Evolutionary conservation across 176 grass and related monocot genomes (phyloP).

Genomic region (Saccharum spontaneum): DNA sequence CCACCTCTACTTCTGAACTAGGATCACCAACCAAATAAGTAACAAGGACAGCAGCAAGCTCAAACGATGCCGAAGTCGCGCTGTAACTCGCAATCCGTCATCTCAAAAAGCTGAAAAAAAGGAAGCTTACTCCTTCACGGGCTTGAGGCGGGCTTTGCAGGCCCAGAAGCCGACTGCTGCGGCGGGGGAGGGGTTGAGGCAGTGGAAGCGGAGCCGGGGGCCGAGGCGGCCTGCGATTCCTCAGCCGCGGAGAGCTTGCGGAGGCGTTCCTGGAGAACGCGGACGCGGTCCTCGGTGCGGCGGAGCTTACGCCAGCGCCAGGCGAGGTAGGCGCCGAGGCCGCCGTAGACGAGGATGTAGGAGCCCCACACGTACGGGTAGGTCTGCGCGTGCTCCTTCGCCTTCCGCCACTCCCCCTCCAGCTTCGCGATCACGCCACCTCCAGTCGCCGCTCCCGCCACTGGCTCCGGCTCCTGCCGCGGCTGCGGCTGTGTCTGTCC

Average conservation of each 20-base stretch:
- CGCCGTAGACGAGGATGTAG: constrained; percentile 94
- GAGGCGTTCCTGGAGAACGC: constrained; percentile 67
- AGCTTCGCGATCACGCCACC: constrained; percentile 45
- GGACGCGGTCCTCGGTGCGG: constrained; percentile 81
- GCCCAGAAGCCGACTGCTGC: not conserved
- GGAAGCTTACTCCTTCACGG: constrained; percentile 38
- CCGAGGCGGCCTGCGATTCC: constrained; percentile 39
- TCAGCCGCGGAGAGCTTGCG: constrained; percentile 66
- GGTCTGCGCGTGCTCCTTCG: constrained; percentile 94
- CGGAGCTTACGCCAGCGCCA: constrained; percentile 88
- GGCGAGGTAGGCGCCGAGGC: constrained; percentile 66
- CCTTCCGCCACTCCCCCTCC: constrained; percentile 61
- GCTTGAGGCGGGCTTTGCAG: constrained; percentile 11
- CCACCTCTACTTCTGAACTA: constrained; percentile 14
- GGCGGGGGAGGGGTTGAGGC: constrained; percentile 9
- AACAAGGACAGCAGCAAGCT: constrained; percentile 15
- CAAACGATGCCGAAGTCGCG: not conserved
- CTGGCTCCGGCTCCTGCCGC: not conserved
- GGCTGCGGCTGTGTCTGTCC: constrained; percentile 13
- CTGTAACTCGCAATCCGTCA: constrained; percentile 4
- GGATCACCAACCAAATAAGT: constrained; percentile 19
- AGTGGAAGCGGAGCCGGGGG: not conserved
- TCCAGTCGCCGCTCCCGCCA: not conserved
- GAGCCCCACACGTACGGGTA: constrained; percentile 97
- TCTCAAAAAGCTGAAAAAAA: constrained; percentile 19